Base-by-base conservation (phyloP, 108 stramenopile genomes). In the Cyclotella cryptica region DNA sequence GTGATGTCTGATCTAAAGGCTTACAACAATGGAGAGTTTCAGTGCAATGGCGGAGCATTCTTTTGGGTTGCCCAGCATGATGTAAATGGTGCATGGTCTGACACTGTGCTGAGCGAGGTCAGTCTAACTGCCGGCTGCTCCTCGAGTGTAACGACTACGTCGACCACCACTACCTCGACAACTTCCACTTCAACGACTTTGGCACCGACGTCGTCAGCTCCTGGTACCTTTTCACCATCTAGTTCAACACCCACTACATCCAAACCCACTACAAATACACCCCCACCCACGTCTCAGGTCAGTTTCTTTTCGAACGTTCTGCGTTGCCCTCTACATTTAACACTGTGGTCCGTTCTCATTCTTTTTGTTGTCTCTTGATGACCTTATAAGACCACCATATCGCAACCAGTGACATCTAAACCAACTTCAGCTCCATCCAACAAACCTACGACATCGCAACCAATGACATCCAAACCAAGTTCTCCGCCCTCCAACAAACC, bases 41-140 rank as follows among this genome's bases (percentile, higher is more conserved):
- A 12, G 13, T 88, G 88, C 24, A 81, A 86, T 45, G 88, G 88
- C 29, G 88, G 88, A 13, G 85, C 85, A 1, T 88, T 85, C 72
- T 86, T 85, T 53, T 88, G 85, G 88, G 85, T 88, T 18, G 88
- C 78, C 4, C 45, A 44, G 26, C 60, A 86, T 45, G 88, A 88
- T 75, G 22, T 51, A 8, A 69, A 60, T 18, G 87, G 85, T 8
- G 35, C 57, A n/a, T 88, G 87, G 87, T 79, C 78, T 41, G 69
- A 71, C 58, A 43, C 21, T 13, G 72, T 57, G 29, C 61, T 77
- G 35, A 59, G 65, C 28, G 65, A 62, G 13, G 80, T 67, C 30
- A 61, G 77, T 18, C 49, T n/a, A 17, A 52, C 63, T 41, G 30
- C 62, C 35, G 62, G 62, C 2, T 63, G 62, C 40, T 63, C 71